Percentiles rank a stretch among this genome's conserved stretches.
These are phyloP conservation scores for Annulohypoxylon stygium DNA, from an alignment of 495 filamentous ascomycete genomes.

Conservation along the genomic window DNA sequence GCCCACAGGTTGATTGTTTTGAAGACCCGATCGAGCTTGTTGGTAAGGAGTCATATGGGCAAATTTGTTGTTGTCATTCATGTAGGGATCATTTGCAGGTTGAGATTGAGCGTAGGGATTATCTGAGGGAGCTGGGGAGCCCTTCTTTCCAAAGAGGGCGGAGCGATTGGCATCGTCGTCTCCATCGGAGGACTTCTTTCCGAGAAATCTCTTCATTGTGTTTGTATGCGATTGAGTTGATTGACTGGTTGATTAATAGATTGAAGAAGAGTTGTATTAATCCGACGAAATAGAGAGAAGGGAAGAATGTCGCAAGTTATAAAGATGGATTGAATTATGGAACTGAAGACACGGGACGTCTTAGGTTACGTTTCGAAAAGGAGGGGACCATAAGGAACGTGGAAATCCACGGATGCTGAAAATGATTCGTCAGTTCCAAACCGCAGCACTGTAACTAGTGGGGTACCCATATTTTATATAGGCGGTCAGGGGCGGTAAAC, in stretches of 20 bases:
- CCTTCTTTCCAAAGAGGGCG: slow-evolving; percentile 75
- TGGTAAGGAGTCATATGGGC: slow-evolving; percentile 58
- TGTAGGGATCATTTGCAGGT: slow-evolving; percentile 72
- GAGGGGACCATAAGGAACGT: slow-evolving; percentile 30
- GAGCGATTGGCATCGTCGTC: slow-evolving; percentile 70
- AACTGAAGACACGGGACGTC: slow-evolving; percentile 42
- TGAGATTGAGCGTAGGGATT: slow-evolving; percentile 78
- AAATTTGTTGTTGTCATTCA: slow-evolving; percentile 63
- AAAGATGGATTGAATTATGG: slow-evolving; percentile 41
- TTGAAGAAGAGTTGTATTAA: slow-evolving; percentile 20
- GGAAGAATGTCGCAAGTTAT: slow-evolving; percentile 25
- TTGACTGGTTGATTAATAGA: slow-evolving; percentile 12
- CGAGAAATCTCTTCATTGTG: slow-evolving; percentile 73
- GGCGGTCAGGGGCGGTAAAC: slow-evolving; percentile 43
- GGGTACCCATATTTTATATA: slow-evolving; percentile 12
- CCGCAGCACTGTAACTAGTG: slow-evolving; percentile 43
- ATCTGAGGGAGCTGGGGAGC: slow-evolving; percentile 65
- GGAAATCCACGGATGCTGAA: slow-evolving; percentile 7
- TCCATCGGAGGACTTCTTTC: slow-evolving; percentile 72
- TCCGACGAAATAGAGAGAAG: slow-evolving; percentile 8
- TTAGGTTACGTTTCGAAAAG: slow-evolving; percentile 52
- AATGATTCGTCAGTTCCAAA: slow-evolving; percentile 43
- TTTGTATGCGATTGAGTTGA: background rate
- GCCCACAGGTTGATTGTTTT: slow-evolving; percentile 45
- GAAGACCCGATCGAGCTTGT: slow-evolving; percentile 49